Conservation (phyloP, 2,329 filamentous ascomycete species). For the Aspergillus pseudoterreus region DNA sequence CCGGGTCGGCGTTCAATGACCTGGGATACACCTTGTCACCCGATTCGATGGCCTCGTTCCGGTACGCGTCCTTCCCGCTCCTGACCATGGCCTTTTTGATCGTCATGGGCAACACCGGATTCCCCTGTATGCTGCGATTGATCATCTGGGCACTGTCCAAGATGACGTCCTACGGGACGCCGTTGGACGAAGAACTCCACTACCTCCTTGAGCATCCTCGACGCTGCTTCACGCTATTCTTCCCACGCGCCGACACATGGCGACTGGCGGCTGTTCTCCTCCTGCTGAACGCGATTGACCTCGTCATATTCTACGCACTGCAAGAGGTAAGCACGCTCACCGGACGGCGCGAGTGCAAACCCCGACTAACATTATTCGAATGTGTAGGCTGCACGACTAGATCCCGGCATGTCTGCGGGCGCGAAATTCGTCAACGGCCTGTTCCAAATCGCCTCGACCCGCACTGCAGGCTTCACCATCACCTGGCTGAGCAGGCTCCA, state of each 20-base stretch:
- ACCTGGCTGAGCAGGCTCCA: constrained; percentile 74
- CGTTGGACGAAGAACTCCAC: constrained; percentile 81
- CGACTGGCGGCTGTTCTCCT: constrained; percentile 89
- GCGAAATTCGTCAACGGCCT: constrained; percentile 78
- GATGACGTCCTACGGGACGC: constrained; percentile 60
- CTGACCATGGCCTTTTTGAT: constrained; percentile 81
- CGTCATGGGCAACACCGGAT: constrained; percentile 91
- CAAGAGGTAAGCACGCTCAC: constrained; percentile 63
- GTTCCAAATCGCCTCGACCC: constrained; percentile 83
- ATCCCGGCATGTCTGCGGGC: constrained; percentile 56
- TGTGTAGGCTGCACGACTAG: constrained; percentile 36
- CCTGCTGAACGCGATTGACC: constrained; percentile 74
- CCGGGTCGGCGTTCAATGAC: constrained; percentile 88
- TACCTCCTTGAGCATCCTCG: constrained; percentile 93
- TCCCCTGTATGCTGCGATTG: constrained; percentile 89
- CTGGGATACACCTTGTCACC: constrained; percentile 89
- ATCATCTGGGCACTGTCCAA: constrained; percentile 81
- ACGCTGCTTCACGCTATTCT: constrained; percentile 91
- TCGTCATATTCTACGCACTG: constrained; percentile 80
- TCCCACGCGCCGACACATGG: constrained; percentile 88
- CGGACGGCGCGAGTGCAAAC: not conserved
- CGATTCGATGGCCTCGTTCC: constrained; percentile 90
- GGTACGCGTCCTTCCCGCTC: constrained; percentile 69
- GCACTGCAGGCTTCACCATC: constrained; percentile 84
- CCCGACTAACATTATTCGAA: constrained; percentile 55